Base-by-base conservation (phyloP, 148 eudicot species). In the Diospyros kaki region DNA sequence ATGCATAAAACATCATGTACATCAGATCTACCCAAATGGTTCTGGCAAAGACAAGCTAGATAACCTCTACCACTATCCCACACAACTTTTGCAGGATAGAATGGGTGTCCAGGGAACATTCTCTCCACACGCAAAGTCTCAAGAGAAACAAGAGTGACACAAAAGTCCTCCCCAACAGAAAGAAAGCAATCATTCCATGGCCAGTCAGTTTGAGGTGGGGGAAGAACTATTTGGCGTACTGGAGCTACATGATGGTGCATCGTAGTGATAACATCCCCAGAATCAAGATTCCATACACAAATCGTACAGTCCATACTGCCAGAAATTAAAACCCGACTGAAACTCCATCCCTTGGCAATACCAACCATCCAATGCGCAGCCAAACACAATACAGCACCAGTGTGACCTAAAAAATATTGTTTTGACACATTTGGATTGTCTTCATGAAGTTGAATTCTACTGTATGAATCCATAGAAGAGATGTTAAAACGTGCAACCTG, bases 161-260 rank as follows among this genome's bases (percentile, higher is more conserved):
- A 93, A 65, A 80, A 89, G 82, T 96, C 99, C 55, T 93, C 94
- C 77, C 94, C 99, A 50, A 93, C 90, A 75, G 98, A 87, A 66
- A 96, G 90, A 86, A 96, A 91, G 81, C 98, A 93, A 80, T 91
- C 86, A 82, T 82, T 84, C 99, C 99, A 96, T 41, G 99, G 98
- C 77, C 78, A 81, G 61, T 88, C 88, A 81, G 79, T 87, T 75
- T 77, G 87, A 69, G 73, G 64, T 45, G 98, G 93, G 64, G 99
- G 86, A 55, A 96, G 83, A 76, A 96, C 81, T 72, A 96, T 87
- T 83, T 96, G 97, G 64, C 91, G 87, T 48, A 96, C 91, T 68
- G 99, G 93, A 77, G 90, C 93, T 48, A 96, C 93, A 87, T 96
- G 99, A 79, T 96, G 99, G 84, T 89, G 99, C 98, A 96, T 77